Evolutionary conservation across 805 yeast genomes (phyloP), one percentile per base, ranked within the genome.

Genomic region (Kazachstania viticola): DNA sequence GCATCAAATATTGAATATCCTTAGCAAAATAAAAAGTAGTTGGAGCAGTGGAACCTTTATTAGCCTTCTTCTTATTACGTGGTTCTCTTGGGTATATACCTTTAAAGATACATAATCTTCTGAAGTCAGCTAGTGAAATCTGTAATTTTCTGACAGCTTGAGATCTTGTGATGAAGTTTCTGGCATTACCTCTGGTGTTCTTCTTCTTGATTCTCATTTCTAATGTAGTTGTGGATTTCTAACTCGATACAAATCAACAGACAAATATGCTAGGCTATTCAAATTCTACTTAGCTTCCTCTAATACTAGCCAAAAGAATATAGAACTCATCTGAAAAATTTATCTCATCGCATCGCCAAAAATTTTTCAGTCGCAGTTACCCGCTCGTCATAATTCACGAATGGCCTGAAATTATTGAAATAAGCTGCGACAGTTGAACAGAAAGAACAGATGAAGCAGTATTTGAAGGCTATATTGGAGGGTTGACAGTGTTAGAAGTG

Each of bases 81-180:
- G 97, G 97, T 54, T 85, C 96, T 56, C 98, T 74, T 33, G 98
- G 98, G 55, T 84, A 91, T 42, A 91, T 87, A 32, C 98, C 98
- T 60, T 91, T 91, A 70, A 91, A 84, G 56, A 91, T 91, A 69
- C 98, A 91, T 53, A 91, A 69, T 51, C 98, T 75, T 63, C 95
- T 76, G 72, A 91, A 91, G 62, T 91, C 98, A 9, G 96, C 96
- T 30, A 91, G 67, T 3, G 96, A 80, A 18, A 91, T 79, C 61
- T 91, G 98, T 40, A 91, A 65, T 55, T 79, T 84, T 60, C 79
- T 77, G 30, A 91, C 79, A 4, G 98, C 98, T 58, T 84, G 95
- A 1, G 95, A 79, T 61, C 98, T 73, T 28, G 96, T 87, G 53
- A 91, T 70, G 61, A 79, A 91, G 60, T 84, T 82, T 62, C 78